Evolutionary conservation across 176 grass and related monocot species (phyloP).

Genomic region (Oryza rufipogon): DNA sequence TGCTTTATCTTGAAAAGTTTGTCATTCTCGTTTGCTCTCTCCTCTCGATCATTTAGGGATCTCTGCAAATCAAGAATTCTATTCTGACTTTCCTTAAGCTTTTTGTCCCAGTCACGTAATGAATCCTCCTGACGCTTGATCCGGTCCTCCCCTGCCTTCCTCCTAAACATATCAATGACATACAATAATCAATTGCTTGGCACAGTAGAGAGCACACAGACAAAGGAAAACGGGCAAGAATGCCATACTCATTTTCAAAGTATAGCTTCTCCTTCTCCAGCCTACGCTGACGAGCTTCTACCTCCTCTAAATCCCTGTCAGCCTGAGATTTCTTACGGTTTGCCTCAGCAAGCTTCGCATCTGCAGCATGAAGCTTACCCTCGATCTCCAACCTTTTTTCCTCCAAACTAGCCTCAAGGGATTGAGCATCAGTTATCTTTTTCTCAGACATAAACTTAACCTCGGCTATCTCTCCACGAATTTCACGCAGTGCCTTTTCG

Average conservation of each 20-base stretch:
- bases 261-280: slow-evolving; percentile 85
- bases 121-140: slow-evolving; percentile 71
- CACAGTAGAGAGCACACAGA: not conserved
- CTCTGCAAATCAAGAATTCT: slow-evolving; percentile 74
- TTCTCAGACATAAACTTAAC: slow-evolving; percentile 83
- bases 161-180: slow-evolving; percentile 41
- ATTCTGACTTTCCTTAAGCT: slow-evolving; percentile 89
- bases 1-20: slow-evolving; percentile 69
- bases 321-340: slow-evolving; percentile 88
- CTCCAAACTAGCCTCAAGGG: slow-evolving; percentile 79
- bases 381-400: slow-evolving; percentile 89
- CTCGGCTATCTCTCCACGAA: slow-evolving; percentile 78
- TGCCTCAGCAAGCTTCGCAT: slow-evolving; percentile 96
- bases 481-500: slow-evolving; percentile 79
- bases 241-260: slow-evolving; percentile 72
- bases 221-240: slow-evolving; percentile 3
- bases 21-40: slow-evolving; percentile 83
- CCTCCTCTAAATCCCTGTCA: slow-evolving; percentile 81
- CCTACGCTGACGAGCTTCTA: slow-evolving; percentile 73
- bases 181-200: slow-evolving; percentile 3
- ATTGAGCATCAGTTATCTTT: slow-evolving; percentile 75
- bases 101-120: slow-evolving; percentile 79
- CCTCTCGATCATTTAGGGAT: slow-evolving; percentile 84
- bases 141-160: slow-evolving; percentile 74
- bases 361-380: slow-evolving; percentile 79